Evolutionary conservation across 495 filamentous ascomycete genomes (phyloP), one percentile per base, ranked within the genome.

Genomic region (Penicillium desertorum): DNA sequence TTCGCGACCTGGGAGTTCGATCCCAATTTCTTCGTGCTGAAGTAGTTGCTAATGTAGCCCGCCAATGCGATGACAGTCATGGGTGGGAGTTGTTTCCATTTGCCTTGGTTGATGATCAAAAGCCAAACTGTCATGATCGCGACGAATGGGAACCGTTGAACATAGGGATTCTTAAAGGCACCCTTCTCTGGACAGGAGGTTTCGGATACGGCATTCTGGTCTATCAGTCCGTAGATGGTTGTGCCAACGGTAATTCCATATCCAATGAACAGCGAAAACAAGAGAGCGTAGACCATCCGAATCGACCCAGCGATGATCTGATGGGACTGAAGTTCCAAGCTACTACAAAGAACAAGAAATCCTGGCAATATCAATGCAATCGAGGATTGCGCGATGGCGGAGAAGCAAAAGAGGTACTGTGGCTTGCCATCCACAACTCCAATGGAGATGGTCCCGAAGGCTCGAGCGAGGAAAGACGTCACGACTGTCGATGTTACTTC

Each of bases 221-320:
- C 88, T 55, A 95, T 82, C 22, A 91, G 78, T 8, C 92, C 92
- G 65, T 94, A 96, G 22, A 97, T 77, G 2, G 88, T 88, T 0
- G 92, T 92, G 25, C 92, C 92, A 37, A 97, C 89, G 1, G 92
- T 96, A 59, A 97, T 92, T 16, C 92, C 92, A 63, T 91, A 96
- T 41, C 92, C 92, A 10, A 97, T 83, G 70, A 96, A 94, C 5
- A 96, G 79, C 1, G 92, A 91, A 71, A 96, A 96, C 56, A 96
- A 91, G 60, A 96, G 86, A 3, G 92, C 89, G 60, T 96, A 96
- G 3, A 97, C 89, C 87, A 96, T 92, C 43, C 92, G 88, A 39
- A 96, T 89, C 8, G 88, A 91, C 3, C 92, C 92, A n/a, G 92
- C 90, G 10, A 96, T 87, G 55, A 97, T 85, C 56, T 87, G 84